phyloP scores from a whole-genome alignment of 2,329 filamentous ascomycete genomes.

The Cladorrhinum sp. region DNA sequence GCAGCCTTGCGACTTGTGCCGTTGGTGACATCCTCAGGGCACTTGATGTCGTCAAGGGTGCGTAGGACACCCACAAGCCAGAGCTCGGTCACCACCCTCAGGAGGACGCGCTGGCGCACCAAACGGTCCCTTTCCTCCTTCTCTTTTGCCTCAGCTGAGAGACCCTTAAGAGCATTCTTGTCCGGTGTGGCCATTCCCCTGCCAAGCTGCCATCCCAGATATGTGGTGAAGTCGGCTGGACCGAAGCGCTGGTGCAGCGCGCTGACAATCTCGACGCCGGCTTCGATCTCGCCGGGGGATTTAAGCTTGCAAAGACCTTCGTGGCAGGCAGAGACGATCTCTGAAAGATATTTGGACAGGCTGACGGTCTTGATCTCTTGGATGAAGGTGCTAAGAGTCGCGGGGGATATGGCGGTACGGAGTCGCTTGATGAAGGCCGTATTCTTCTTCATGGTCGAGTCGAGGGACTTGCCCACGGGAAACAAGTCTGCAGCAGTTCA shows the following conservation, averaged over 20 bases:
- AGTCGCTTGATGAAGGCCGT: slow-evolving; percentile 97
- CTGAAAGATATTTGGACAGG: slow-evolving; percentile 92
- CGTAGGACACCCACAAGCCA: slow-evolving; percentile 89
- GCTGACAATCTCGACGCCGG: slow-evolving; percentile 88
- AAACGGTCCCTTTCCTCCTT: slow-evolving; percentile 95
- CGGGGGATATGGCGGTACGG: slow-evolving; percentile 79
- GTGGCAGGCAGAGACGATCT: slow-evolving; percentile 93
- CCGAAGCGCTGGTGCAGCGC: slow-evolving; percentile 96
- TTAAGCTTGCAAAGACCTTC: slow-evolving; percentile 92
- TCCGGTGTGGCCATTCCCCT: slow-evolving; percentile 90
- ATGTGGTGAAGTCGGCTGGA: slow-evolving; percentile 82
- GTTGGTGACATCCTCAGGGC: slow-evolving; percentile 62
- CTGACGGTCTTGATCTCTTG: slow-evolving; percentile 88
- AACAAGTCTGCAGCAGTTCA: slow-evolving; percentile 62
- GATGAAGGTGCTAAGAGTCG: slow-evolving; percentile 78
- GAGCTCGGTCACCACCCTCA: slow-evolving; percentile 89
- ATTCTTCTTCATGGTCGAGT: slow-evolving; percentile 96
- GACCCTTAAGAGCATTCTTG: slow-evolving; percentile 73
- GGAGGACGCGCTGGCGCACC: slow-evolving; percentile 75
- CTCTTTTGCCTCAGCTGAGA: slow-evolving; percentile 79
- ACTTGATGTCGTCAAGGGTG: slow-evolving; percentile 68
- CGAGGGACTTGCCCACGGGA: slow-evolving; percentile 72
- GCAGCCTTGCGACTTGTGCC: slow-evolving; percentile 61
- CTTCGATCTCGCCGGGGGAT: slow-evolving; percentile 84
- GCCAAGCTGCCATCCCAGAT: slow-evolving; percentile 87